Evolutionary conservation across 148 eudicot genomes (phyloP).

Genomic region (Rhododendron vialii): DNA sequence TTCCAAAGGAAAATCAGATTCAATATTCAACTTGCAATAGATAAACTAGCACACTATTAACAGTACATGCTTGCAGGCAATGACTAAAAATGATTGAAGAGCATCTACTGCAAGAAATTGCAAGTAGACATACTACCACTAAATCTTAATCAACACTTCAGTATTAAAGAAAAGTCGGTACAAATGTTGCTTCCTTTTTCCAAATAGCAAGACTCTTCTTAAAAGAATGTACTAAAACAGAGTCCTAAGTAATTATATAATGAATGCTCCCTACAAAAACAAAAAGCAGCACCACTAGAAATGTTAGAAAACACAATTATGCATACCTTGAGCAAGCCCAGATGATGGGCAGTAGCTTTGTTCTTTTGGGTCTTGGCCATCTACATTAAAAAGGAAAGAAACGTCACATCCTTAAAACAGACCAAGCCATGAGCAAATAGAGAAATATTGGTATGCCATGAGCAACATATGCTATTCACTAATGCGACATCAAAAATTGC

Average conservation of each 20-base stretch:
- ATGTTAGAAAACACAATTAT: not conserved
- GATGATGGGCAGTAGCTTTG: conserved; percentile 98
- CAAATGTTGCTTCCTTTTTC: not conserved
- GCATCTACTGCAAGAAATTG: not conserved
- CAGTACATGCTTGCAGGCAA: not conserved
- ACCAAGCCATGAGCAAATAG: not conserved
- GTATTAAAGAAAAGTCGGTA: not conserved
- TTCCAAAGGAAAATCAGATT: not conserved
- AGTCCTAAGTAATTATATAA: not conserved
- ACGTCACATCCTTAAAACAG: not conserved
- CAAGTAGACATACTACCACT: not conserved
- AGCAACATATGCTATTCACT: not conserved
- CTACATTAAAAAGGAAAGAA: conserved; percentile 32
- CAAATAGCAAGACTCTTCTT: not conserved
- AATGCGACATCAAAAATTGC: not conserved
- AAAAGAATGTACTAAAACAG: not conserved
- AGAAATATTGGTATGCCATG: not conserved
- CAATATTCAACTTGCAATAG: not conserved
- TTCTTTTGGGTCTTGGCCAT: conserved; percentile 99
- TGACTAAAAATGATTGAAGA: not conserved
- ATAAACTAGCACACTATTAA: not conserved
- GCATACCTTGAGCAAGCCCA: conserved; percentile 79
- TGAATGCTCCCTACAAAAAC: not conserved
- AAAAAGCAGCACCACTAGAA: not conserved
- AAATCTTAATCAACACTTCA: not conserved